Evolutionary conservation across 352 stramenopile genomes (phyloP).

Genomic region (Phytophthora capsici): DNA sequence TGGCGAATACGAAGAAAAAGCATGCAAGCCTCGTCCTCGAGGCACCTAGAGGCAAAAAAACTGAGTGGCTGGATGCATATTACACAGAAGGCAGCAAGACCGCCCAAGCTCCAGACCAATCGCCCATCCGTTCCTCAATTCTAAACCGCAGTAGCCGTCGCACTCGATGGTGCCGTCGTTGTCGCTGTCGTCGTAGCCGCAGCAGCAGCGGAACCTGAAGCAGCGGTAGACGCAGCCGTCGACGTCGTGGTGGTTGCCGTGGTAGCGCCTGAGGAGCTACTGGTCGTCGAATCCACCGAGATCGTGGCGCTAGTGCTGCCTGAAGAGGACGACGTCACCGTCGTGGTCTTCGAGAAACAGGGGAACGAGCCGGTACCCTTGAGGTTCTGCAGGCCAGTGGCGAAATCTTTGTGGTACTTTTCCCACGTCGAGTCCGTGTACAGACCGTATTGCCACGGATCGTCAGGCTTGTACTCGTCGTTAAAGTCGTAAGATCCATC

Average conservation of each 20-base stretch:
- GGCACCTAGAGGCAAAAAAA: constrained; percentile 30
- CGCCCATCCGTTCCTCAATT: constrained; percentile 16
- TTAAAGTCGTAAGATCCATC: constrained; percentile 83
- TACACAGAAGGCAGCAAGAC: constrained; percentile 33
- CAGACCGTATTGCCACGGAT: constrained; percentile 73
- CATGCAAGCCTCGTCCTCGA: constrained; percentile 19
- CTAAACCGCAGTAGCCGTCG: constrained; percentile 35
- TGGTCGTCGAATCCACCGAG: constrained; percentile 32
- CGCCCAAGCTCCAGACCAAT: constrained; percentile 21
- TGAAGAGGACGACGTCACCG: constrained; percentile 30
- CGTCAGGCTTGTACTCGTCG: constrained; percentile 64
- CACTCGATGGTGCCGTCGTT: constrained; percentile 23
- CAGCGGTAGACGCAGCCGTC: constrained; percentile 19
- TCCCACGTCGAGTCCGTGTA: constrained; percentile 76
- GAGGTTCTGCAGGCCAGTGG: constrained; percentile 58
- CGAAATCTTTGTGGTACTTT: constrained; percentile 77
- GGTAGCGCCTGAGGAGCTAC: constrained; percentile 24
- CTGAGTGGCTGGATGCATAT: constrained; percentile 33
- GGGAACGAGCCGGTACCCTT: constrained; percentile 80
- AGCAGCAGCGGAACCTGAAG: constrained; percentile 21
- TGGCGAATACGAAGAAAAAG: constrained; percentile 23
- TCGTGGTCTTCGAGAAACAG: constrained; percentile 61
- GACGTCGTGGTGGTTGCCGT: constrained; percentile 33
- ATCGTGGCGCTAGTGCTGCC: constrained; percentile 38
- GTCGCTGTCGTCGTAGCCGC: constrained; percentile 18